A percentile compares a stretch with the other conserved stretches of the same genome.
These are phyloP conservation scores for Nothomitra cinnamomea DNA, from an alignment of 2,329 filamentous ascomycete genomes.

Conservation along the genomic window DNA sequence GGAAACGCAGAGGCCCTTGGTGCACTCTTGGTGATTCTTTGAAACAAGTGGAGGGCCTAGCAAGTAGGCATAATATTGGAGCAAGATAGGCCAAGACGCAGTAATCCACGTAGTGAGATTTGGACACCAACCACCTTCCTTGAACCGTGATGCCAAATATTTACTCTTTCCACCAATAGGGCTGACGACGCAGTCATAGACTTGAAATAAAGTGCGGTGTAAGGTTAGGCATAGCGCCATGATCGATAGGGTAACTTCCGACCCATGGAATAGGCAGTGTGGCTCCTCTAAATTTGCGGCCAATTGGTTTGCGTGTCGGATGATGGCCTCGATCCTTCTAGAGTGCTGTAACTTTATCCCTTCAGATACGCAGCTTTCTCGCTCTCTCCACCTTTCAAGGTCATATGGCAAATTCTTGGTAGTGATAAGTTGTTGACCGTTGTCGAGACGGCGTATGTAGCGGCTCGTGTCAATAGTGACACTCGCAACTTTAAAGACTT, in stretches of 20 bases:
- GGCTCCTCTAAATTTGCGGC: background rate
- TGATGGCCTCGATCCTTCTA: background rate
- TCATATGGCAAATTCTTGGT: background rate
- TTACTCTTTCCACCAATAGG: background rate
- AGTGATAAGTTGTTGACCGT: background rate
- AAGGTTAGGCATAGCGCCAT: background rate
- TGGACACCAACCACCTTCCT: background rate
- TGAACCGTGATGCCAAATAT: background rate
- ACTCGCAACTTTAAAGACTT: background rate
- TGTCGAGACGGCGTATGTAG: background rate
- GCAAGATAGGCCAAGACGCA: background rate
- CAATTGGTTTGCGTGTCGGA: background rate
- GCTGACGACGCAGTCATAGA: background rate
- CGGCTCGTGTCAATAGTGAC: background rate
- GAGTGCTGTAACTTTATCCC: background rate
- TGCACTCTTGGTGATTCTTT: background rate
- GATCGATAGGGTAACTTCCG: background rate
- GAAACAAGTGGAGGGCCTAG: background rate
- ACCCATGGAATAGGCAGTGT: background rate
- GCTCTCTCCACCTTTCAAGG: background rate
- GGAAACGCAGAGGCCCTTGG: background rate
- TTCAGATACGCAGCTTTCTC: background rate
- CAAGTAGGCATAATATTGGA: background rate
- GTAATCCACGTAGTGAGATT: background rate
- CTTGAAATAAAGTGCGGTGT: background rate